Base-by-base conservation (phyloP, 2,329 filamentous ascomycete genomes). In the Xylariaceae sp. region DNA sequence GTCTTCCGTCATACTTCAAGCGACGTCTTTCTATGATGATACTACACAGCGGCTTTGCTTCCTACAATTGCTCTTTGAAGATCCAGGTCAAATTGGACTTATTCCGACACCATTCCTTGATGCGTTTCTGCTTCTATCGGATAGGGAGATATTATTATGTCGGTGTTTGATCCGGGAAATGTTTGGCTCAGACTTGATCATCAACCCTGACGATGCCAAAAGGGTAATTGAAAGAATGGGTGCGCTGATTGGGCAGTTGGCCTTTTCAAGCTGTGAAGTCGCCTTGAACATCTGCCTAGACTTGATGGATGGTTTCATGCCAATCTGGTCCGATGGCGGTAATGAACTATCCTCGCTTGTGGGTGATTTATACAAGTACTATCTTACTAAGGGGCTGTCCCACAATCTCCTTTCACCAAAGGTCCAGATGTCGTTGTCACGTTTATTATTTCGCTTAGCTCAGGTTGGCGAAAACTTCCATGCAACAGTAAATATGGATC, bases 361-460 rank as follows among this genome's bases (percentile, higher is more conserved):
- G 3, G 81, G 85, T 16, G 87, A 95, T 55, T 75, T 97, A 16
- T 97, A 97, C 70, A 75, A 82, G 37, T 91, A 91, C 75, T 87
- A 94, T 60, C 81, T 92, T 40, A 82, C 83, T 48, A 79, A 79
- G 15, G 82, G 86, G 24, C 73, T 96, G 21, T 79, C 82, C 5
- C 86, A 82, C 37, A 85, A 86, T 37, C 80, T 88, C 30, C 80
- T 91, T 41, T 95, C 93, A 0, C 75, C 85, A 2, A 80, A 77
- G 51, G 82, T 88, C 1, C 86, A 92, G 59, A 83, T 85, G 46
- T 77, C 80, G 1, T 77, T 97, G 55, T 82, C 86, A 3, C 74
- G 76, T 18, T 76, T 99, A 11, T 76, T 97, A 0, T 81, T 92
- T 53, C 79, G 80, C 24, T 76, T 97, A 3, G 77, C 95, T 36